phyloP scores from a whole-genome alignment of 306 rosid genomes.

The Rosa multiflora region DNA sequence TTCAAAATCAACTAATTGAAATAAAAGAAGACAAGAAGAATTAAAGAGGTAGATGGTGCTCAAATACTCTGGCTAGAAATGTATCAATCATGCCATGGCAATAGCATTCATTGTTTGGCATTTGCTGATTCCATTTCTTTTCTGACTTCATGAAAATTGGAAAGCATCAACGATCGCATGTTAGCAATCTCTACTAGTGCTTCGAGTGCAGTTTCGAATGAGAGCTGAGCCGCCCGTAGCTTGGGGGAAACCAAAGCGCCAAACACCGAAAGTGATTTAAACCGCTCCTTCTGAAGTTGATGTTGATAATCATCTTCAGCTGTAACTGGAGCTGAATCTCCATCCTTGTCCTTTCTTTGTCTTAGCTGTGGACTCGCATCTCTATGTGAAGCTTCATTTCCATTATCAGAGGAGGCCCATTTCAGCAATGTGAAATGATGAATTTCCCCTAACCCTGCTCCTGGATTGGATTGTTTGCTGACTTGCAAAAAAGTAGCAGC shows the following conservation, averaged over 20 bases:
- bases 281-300: slow-evolving; percentile 65
- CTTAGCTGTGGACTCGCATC: slow-evolving; percentile 37
- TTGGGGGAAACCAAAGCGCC: slow-evolving; percentile 87
- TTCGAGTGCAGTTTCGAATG: slow-evolving; percentile 92
- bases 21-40: neutral
- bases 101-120: slow-evolving; percentile 44
- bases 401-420: slow-evolving; percentile 60
- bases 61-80: slow-evolving; percentile 87
- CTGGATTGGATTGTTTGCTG: slow-evolving; percentile 13
- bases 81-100: slow-evolving; percentile 84
- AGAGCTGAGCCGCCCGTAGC: slow-evolving; percentile 76
- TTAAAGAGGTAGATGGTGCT: slow-evolving; percentile 35
- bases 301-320: slow-evolving; percentile 31
- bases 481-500: slow-evolving; percentile 68
- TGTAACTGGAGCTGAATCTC: slow-evolving; percentile 32
- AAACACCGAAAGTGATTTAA: slow-evolving; percentile 61
- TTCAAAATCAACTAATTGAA: neutral
- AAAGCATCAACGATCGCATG: slow-evolving; percentile 51
- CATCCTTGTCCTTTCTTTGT: slow-evolving; percentile 32
- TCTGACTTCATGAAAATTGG: slow-evolving; percentile 50
- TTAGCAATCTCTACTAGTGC: slow-evolving; percentile 74
- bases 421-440: slow-evolving; percentile 50
- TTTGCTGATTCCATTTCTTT: slow-evolving; percentile 47
- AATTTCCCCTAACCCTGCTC: slow-evolving; percentile 41
- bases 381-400: neutral